Evolutionary conservation across 306 rosid species (phyloP).

Genomic region (Acacia acuminata): DNA sequence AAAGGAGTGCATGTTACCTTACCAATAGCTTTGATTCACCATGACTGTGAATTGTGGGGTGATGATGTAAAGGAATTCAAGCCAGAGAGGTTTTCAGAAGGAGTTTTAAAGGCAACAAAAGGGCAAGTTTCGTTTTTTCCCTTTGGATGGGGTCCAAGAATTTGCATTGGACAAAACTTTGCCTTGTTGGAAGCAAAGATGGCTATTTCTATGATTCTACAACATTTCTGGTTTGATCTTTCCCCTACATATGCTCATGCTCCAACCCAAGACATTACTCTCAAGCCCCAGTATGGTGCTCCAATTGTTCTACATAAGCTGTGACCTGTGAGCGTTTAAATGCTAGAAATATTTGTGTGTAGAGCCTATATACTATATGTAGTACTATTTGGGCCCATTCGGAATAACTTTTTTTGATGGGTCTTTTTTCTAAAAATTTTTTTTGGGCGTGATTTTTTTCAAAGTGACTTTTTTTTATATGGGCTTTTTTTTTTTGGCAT

Average conservation of each 20-base stretch:
- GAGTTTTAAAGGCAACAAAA: slow-evolving; percentile 52
- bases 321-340: not conserved
- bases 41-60: slow-evolving; percentile 55
- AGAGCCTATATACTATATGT: too few species aligned
- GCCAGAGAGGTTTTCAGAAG: slow-evolving; percentile 63
- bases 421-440: too few species aligned
- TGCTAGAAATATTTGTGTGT: not conserved
- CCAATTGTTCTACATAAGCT: slow-evolving; percentile 37
- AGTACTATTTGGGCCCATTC: too few species aligned
- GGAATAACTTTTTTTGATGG: too few species aligned
- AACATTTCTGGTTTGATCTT: slow-evolving; percentile 48
- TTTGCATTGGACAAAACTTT: slow-evolving; percentile 65
- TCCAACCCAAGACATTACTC: not conserved
- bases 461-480: too few species aligned
- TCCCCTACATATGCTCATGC: slow-evolving; percentile 47
- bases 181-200: slow-evolving; percentile 42
- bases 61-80: slow-evolving; percentile 55
- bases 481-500: too few species aligned
- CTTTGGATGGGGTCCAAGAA: slow-evolving; percentile 67
- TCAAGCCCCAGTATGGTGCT: slow-evolving; percentile 46
- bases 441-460: too few species aligned
- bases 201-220: slow-evolving; percentile 42
- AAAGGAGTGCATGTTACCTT: slow-evolving; percentile 39
- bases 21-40: slow-evolving; percentile 43
- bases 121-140: slow-evolving; percentile 47